Evolutionary conservation across 1,284 basidiomycete species (phyloP), one percentile per base, ranked within the genome.

Genomic region (Ganoderma resinaceum): DNA sequence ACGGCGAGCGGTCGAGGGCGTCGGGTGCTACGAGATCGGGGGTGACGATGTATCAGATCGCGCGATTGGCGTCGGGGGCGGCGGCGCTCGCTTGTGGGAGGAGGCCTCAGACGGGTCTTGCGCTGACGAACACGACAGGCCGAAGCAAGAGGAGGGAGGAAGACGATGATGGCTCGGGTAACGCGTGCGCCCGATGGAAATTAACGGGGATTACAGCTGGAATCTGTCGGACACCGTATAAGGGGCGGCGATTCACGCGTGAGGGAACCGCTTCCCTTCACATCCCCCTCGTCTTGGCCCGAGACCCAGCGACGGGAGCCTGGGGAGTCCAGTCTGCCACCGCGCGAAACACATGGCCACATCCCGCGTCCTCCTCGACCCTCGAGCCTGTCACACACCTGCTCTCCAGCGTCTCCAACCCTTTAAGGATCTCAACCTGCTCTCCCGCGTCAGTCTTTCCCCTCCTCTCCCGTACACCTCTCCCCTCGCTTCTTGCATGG

Each of bases 401-500:
- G 7, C 18, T 55, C 8, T 18, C 23, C 55, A 23, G 55, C 55
- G 55, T 37, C 55, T 58, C 33, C 8, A 23, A 12, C 33, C 37
- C 58, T 38, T 60, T 40, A 60, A 60, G 58, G 58, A 18, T 23
- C 31, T 37, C 33, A 58, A 58, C 52, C 18, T 55, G 6, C 20
- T 11, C 23, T 16, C 58, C 58, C 35, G 58, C 23, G 33, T 55
- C 40, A 20, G 26, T 26, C 49, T 58, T 31, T 33, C 61, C 40
- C 53, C 35, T 14, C 31, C 42, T 26, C 40, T 26, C 63, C 23
- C 57, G 53, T 33, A 35, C 9, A 7, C 4, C 52, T 55, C 52
- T 12, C 55, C n/a, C 46, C 42, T 18, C 53, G 38, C 66, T 66
- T 62, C 66, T 58, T 38, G 66, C 61, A 66, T 66, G 66, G 61